Evolutionary conservation across 2,329 filamentous ascomycete species (phyloP), one percentile per base, ranked within the genome.

Genomic region (Xylaria arbuscula): DNA sequence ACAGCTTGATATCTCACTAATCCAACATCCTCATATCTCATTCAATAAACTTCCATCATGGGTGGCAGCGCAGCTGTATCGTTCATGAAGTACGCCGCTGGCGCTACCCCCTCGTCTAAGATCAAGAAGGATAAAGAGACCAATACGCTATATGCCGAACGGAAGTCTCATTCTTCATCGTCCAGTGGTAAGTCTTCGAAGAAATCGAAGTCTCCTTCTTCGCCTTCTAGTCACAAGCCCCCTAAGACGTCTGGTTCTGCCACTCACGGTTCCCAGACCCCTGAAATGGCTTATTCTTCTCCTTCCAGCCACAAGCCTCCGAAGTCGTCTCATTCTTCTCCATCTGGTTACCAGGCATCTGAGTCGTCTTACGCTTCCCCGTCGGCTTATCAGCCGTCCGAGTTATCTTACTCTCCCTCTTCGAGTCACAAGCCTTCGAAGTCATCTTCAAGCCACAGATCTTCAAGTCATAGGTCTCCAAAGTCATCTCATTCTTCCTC

Each of bases 11-110:
- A 55, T 13, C 3, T 51, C 53, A 9, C 22, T 54, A 54, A 2
- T 9, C 40, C 1, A 59, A 22, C 34, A 60, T 38, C 17, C 28
- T 2, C 10, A 32, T 11, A 19, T n/a, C 11, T 28, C 45, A 22
- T 6, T 48, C 24, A 1, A 28, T 10, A 53, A 47, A 28, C 8
- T 55, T 51, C 6, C 7, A 50, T 1, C 40, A 67, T 69, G 67
- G 55, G 63, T n/a, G 54, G 63, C 2, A 19, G 62, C 7, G 53
- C 47, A 19, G 67, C 67, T 10, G 19, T 34, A 53, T 38, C 53
- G 0, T 69, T 69, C 15, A 63, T 69, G 67, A 64, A 47, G 28
- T 69, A 19, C 22, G 28, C 17, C 9, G 64, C 48, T 17, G 67
- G 67, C 10, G 67, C 42, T 2, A 45, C 17, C 2, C 50, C 64